Evolutionary conservation across 1,284 basidiomycete species (phyloP), one percentile per base, ranked within the genome.

Genomic region (Puccinia sorghi): DNA sequence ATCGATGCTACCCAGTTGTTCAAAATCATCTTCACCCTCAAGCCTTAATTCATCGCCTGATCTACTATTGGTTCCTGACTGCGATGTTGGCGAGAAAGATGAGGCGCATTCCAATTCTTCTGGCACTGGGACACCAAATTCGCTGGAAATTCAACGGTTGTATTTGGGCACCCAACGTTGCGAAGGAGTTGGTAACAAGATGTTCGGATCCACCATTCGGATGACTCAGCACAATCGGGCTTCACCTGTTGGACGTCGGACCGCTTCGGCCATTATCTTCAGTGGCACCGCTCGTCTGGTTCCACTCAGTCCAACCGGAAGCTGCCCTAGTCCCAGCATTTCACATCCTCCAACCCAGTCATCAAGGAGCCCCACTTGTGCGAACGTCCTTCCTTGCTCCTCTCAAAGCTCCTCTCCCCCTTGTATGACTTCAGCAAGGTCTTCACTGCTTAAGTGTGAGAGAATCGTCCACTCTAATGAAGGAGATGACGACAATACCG

Each of bases 161-260:
- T 32, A 54, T 61, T 54, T 77, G 20, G 27, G 46, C 17, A 63
- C 70, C 32, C 41, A 59, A 20, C 75, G 75, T 20, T 77, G 75
- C 57, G 46, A 67, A 15, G 75, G 75, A 41, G 54, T 77, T 9
- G 75, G 75, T n/a, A 69, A 57, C 56, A 77, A 77, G 39, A 77
- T 77, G 75, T 77, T 77, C 17, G 66, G 64, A 3, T 77, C 75
- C 25, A 37, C 63, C n/a, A 77, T 77, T 6, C 57, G 37, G n/a
- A 25, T 72, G 57, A 22, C 25, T 39, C 70, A 69, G 39, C 70
- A 43, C 39, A 2, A n/a, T n/a, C 20, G 37, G 15, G 56, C 57
- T 20, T 56, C 54, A 22, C 48, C 66, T 13, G 46, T 69, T 17
- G 25, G 66, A 52, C 66, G 66, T 50, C 48, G 66, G n/a, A 15